Base-by-base conservation (phyloP, 2,329 filamentous ascomycete genomes). In the Pezicula carpinea region DNA sequence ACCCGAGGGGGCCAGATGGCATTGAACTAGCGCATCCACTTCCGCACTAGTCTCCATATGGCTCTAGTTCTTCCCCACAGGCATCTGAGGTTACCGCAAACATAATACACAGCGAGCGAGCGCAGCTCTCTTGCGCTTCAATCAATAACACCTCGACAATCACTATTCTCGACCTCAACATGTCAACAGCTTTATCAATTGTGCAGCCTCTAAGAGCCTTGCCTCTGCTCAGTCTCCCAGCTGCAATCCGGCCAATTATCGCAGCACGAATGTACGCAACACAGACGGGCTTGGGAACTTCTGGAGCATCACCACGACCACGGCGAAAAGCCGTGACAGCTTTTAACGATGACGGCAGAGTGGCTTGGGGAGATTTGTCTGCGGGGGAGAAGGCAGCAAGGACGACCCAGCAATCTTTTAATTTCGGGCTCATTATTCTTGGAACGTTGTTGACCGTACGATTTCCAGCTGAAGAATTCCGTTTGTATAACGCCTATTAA, bases 401-500 rank as follows among this genome's bases (percentile, higher is more conserved):
- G 33, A 87, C 89, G 7, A 92, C 89, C 1, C 91, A 96, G 67
- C 92, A 96, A 67, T 87, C 85, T 14, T 85, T 95, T 72, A 96
- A 97, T 67, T 82, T 96, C 55, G 76, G 85, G 55, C 68, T 96
- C 52, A 81, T 96, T 7, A 56, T 89, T 1, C 73, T 84, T 6
- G 92, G 92, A 21, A 69, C 91, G 10, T 76, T 82, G 29, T 72
- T 92, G 57, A 96, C 91, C 31, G 87, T 89, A 74, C 52, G 76
- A 58, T 33, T 33, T 17, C 8, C 41, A 19, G 17, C 18, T 2
- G 15, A 33, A 39, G 5, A 10, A 26, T 10, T 15, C 10, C 11
- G 3, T 43, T 26, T 34, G 38, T 26, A 19, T 22, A 5, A 21
- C 32, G 39, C 34, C 39, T 58, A 32, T 54, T 49, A 36, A 59